phyloP scores from a whole-genome alignment of 169 alveolate species.

The Cytauxzoon felis region DNA sequence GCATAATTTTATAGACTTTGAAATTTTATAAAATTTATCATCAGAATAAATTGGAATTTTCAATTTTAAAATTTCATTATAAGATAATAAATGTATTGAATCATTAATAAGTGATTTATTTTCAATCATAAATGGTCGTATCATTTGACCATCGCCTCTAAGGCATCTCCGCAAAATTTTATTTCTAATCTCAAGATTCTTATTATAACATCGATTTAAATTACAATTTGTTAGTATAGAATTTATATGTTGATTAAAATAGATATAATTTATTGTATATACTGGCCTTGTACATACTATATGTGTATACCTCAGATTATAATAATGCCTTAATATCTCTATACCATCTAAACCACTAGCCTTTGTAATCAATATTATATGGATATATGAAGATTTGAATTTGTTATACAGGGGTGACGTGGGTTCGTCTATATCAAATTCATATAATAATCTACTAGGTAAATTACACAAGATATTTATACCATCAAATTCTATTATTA shows the following conservation, averaged over 20 bases:
- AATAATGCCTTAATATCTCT: constrained; percentile 17
- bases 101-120: too few species aligned
- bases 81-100: constrained; percentile 16
- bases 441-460: constrained; percentile 19
- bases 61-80: constrained; percentile 22
- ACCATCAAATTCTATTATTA: constrained; percentile 34
- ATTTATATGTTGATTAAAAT: too few species aligned
- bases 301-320: constrained; percentile 27
- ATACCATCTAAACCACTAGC: constrained; percentile 53
- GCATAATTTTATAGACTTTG: constrained; percentile 9
- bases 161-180: too few species aligned
- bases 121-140: too few species aligned
- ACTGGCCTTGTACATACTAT: constrained; percentile 58
- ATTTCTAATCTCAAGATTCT: too few species aligned
- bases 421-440: background rate
- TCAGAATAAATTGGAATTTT: background rate
- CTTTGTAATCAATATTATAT: constrained; percentile 35
- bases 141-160: too few species aligned
- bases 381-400: constrained; percentile 22
- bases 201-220: too few species aligned
- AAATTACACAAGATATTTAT: constrained; percentile 43
- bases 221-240: too few species aligned
- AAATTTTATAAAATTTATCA: background rate
- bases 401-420: constrained; percentile 11
- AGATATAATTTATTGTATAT: constrained; percentile 19